Conservation (phyloP, 768 basidiomycete genomes). For the Cystobasidium tubakii region DNA sequence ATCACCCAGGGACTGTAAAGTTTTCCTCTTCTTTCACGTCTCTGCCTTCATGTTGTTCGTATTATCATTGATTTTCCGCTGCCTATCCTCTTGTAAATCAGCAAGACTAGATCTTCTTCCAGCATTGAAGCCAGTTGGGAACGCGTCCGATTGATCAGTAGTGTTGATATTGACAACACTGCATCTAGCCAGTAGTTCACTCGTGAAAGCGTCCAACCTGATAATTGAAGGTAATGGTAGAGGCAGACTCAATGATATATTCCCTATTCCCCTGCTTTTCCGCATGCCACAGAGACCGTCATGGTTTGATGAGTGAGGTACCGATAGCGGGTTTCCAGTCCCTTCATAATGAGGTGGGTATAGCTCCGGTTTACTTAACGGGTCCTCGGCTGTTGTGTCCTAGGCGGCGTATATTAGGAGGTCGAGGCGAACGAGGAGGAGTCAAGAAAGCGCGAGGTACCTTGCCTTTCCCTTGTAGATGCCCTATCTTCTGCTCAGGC, state of each 20-base stretch:
- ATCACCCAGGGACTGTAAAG: neutral
- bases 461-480: too few relatives aligned
- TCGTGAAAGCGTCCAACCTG: neutral
- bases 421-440: neutral
- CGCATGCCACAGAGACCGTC: too few relatives aligned
- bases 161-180: neutral
- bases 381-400: neutral
- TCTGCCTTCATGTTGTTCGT: neutral
- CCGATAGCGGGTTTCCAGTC: neutral
- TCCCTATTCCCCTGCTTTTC: neutral
- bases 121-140: neutral
- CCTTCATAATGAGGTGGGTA: neutral
- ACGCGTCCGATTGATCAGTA: neutral
- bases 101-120: neutral
- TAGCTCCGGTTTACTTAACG: neutral
- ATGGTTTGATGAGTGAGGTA: too few relatives aligned
- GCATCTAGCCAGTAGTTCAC: neutral
- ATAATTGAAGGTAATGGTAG: conserved; percentile 1
- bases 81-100: neutral
- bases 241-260: conserved; percentile 2
- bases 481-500: too few relatives aligned
- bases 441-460: neutral
- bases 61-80: neutral
- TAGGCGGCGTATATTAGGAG: neutral
- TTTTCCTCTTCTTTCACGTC: neutral